A percentile compares a stretch with the other conserved stretches of the same genome.
These are phyloP conservation scores for Asterochloris sp. DNA, from an alignment of 139 green algal species.

Conservation along the genomic window DNA sequence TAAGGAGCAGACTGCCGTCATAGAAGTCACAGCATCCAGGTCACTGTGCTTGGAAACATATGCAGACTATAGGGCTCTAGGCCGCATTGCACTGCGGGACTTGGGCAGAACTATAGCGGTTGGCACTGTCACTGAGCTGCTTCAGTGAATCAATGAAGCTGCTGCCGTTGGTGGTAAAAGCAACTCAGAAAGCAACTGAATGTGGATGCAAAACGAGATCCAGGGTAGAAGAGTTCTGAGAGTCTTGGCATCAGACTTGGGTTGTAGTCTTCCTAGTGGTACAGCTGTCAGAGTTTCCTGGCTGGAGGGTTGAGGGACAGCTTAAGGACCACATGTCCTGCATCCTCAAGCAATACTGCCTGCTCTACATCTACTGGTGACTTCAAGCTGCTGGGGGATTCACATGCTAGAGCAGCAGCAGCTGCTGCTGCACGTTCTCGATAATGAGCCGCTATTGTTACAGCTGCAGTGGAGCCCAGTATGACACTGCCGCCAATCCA, in stretches of 20 bases:
- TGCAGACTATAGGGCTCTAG: slow-evolving; percentile 65
- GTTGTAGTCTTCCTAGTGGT: neutral
- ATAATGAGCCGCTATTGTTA: slow-evolving; percentile 28
- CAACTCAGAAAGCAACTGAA: neutral
- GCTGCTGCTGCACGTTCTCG: slow-evolving; percentile 11
- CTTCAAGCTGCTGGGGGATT: neutral
- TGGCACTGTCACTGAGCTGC: slow-evolving; percentile 36
- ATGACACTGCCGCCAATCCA: slow-evolving; percentile 55
- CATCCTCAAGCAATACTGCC: neutral
- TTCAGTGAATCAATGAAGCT: neutral
- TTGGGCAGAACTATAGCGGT: slow-evolving; percentile 84
- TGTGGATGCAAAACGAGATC: neutral
- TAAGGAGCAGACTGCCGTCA: slow-evolving; percentile 60
- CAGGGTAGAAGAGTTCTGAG: neutral
- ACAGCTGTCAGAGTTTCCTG: too few relatives aligned
- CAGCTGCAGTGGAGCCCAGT: slow-evolving; percentile 41
- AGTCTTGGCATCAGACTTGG: neutral
- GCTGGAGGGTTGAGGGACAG: too few relatives aligned
- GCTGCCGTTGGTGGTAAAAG: neutral
- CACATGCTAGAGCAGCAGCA: neutral
- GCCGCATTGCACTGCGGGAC: slow-evolving; percentile 79
- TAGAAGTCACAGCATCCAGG: slow-evolving; percentile 75
- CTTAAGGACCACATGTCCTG: too few relatives aligned
- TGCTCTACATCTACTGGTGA: slow-evolving; percentile 14
- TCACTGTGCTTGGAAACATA: slow-evolving; percentile 78